Conservation (phyloP, 345 rosid species). For the Brassica nigra region DNA sequence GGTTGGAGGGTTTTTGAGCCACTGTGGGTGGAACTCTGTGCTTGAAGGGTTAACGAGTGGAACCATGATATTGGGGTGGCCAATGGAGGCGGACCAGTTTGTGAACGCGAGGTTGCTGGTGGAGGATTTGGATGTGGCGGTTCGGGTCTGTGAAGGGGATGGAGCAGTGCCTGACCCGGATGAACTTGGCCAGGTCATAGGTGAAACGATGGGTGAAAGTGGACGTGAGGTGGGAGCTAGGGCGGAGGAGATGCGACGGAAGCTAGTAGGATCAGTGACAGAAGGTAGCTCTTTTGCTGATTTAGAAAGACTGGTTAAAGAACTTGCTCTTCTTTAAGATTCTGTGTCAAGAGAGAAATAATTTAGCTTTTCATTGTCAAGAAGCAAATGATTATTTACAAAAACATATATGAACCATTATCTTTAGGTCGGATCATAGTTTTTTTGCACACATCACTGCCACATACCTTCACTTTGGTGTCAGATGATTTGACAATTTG, state of each 20-base stretch:
- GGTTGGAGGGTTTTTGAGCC: conserved; percentile 66
- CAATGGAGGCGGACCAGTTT: conserved; percentile 50
- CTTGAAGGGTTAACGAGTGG: conserved; percentile 62
- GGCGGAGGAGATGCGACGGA: not conserved
- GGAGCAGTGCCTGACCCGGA: conserved; percentile 58
- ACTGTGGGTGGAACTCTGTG: conserved; percentile 41
- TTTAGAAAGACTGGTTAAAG: conserved; percentile 13
- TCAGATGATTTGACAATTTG: not conserved
- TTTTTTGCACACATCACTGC: not conserved
- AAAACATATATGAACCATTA: not conserved
- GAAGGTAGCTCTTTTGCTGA: conserved; percentile 20
- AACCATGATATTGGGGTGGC: conserved; percentile 58
- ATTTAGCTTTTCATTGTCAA: not conserved
- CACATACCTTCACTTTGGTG: not conserved
- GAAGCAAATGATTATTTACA: not conserved
- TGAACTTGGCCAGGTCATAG: conserved; percentile 42
- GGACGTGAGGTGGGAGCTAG: conserved; percentile 8
- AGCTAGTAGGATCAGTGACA: not conserved
- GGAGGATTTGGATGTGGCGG: conserved; percentile 57
- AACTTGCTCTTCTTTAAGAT: conserved; percentile 11
- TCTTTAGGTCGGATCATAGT: not conserved
- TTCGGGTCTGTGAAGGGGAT: conserved; percentile 53
- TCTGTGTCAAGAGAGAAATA: not conserved
- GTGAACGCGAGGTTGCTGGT: conserved; percentile 54
- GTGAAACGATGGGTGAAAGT: conserved; percentile 31